These are phyloP conservation scores for Penicillium olsonii DNA, from an alignment of 2,329 filamentous ascomycete species.

Conservation along the genomic window DNA sequence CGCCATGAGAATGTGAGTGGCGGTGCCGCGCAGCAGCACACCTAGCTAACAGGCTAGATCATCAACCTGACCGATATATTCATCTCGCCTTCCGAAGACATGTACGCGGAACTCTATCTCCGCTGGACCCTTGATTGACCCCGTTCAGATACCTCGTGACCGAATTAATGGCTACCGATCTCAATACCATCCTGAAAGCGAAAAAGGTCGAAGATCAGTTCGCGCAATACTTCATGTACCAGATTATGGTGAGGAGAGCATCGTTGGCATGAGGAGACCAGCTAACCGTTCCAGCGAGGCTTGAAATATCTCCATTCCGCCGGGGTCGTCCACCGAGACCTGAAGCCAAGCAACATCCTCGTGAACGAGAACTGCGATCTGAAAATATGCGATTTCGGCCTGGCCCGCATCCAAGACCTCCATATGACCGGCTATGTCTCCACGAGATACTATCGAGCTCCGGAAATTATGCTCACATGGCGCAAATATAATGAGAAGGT, in stretches of 20 bases:
- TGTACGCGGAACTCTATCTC: slow-evolving; percentile 62
- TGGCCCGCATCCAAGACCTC: slow-evolving; percentile 95
- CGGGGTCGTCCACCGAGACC: slow-evolving; percentile 92
- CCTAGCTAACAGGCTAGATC: slow-evolving; percentile 58
- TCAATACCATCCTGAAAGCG: slow-evolving; percentile 91
- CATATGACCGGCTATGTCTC: slow-evolving; percentile 99
- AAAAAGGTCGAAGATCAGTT: slow-evolving; percentile 97
- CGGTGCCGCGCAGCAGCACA: slow-evolving; percentile 18
- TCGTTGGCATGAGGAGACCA: no score
- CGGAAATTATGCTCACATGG: slow-evolving; percentile 99
- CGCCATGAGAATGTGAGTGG: slow-evolving; percentile 88
- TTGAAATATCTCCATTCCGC: slow-evolving; percentile 99
- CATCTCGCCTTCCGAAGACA: slow-evolving; percentile 97
- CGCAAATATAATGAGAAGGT: slow-evolving; percentile 99
- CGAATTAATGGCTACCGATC: slow-evolving; percentile 91
- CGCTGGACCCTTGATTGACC: slow-evolving; percentile 1
- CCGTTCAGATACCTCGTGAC: slow-evolving; percentile 86
- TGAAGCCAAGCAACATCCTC: slow-evolving; percentile 98
- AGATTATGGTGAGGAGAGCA: slow-evolving; percentile 80
- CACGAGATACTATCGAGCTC: slow-evolving; percentile 95
- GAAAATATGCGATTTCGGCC: slow-evolving; percentile 98
- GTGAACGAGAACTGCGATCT: slow-evolving; percentile 99
- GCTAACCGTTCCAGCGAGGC: slow-evolving; percentile 65
- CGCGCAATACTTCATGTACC: slow-evolving; percentile 99
- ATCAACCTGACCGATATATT: slow-evolving; percentile 99